Base-by-base conservation (phyloP, 129 eudicot genomes). In the Centaurea solstitialis region DNA sequence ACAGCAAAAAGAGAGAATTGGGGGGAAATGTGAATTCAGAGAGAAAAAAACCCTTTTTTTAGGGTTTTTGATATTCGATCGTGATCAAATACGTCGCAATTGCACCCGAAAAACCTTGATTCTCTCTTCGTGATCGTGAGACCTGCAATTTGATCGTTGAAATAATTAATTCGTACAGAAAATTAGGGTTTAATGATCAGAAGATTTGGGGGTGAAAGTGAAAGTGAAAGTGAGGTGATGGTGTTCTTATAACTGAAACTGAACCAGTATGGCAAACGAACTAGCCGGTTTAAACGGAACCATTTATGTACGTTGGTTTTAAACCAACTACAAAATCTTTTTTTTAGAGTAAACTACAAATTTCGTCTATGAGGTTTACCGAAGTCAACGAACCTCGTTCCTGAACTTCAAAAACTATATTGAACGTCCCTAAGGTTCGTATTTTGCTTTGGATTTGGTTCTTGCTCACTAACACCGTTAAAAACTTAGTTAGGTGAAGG, bases 61-160 rank as follows among this genome's bases (percentile, higher is more conserved):
- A 75, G 47, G 85, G 89, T 76, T 73, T 77, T 62, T 33, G 69
- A 8, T 50, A 4, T 15, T 43, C 53, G 40, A 74, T 80, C 59
- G 70, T 18, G 22, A 43, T 50, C 82, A 72, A 39, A 65, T 17
- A 9, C 39, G 43, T 43, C 1, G 10, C 50, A 11, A 7, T 28
- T n/a, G 69, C 68, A 20, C 45, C 39, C 13, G 67, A 45, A 11
- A 67, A 24, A 47, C 26, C 40, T 67, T 24, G 9, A 4, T 17
- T 11, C 65, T 68, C 68, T 68, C 68, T 43, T 72, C 68, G 47
- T 33, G 70, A 28, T 74, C 75, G 69, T 28, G 8, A 66, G 68
- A 43, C 13, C 67, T 9, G 8, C 23, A 66, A 66, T 21, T 21
- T 6, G 53, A 18, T 33, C 47, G 47, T 41, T 10, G 47, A 41